Percentiles rank a stretch among this genome's conserved stretches.
These are phyloP conservation scores for Penicillium janthinellum DNA, from an alignment of 2,329 filamentous ascomycete genomes.

Conservation along the genomic window DNA sequence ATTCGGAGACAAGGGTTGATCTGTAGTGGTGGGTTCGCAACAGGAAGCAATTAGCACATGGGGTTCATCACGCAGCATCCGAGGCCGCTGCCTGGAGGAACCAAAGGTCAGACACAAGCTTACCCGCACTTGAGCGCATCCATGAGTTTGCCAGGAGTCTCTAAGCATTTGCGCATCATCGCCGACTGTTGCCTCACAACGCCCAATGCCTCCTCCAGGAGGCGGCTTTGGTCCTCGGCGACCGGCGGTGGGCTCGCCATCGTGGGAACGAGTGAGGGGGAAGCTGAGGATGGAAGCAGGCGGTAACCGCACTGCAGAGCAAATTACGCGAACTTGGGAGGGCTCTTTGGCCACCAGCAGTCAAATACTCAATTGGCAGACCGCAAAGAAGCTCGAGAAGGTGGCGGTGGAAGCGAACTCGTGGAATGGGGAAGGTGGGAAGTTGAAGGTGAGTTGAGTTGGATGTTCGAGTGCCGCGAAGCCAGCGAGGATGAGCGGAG, in stretches of 20 bases:
- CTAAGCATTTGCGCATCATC: conserved; percentile 96
- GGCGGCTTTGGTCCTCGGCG: conserved; percentile 79
- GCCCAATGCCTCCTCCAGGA: conserved; percentile 94
- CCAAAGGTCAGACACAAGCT: conserved; percentile 39
- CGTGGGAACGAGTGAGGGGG: conserved; percentile 33
- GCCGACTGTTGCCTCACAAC: conserved; percentile 96
- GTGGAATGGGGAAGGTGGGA: conserved; percentile 24
- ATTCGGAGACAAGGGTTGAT: conserved; percentile 96
- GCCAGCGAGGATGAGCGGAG: conserved; percentile 12
- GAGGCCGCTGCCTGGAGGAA: conserved; percentile 30
- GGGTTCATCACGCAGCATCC: conserved; percentile 16
- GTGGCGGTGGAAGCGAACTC: background rate
- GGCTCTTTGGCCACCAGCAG: conserved; percentile 9
- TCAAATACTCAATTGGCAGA: conserved; percentile 13
- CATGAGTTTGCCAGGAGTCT: conserved; percentile 98
- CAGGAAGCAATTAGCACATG: conserved; percentile 18
- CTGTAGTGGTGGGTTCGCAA: conserved; percentile 51
- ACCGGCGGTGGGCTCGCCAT: conserved; percentile 60
- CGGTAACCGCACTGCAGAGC: conserved; percentile 29
- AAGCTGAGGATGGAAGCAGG: conserved; percentile 28
- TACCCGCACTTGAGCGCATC: conserved; percentile 99
- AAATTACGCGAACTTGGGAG: conserved; percentile 12
- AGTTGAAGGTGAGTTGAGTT: conserved; percentile 18
- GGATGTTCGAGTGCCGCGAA: background rate
- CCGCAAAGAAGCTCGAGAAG: background rate